Base-by-base conservation (phyloP, 306 rosid species). In the Quercus parvula region DNA sequence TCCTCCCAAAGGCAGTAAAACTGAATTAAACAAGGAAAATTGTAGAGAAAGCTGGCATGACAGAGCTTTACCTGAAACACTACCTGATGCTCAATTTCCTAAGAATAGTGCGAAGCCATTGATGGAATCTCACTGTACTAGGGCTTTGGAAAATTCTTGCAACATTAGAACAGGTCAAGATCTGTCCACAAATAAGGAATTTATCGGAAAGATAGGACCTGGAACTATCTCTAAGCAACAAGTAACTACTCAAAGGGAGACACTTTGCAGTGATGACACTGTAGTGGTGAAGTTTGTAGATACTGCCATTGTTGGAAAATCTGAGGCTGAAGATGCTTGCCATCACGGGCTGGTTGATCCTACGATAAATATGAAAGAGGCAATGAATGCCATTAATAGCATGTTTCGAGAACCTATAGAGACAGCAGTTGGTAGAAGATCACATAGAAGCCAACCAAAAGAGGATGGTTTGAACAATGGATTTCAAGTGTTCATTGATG, bases 341-440 rank as follows among this genome's bases (percentile, higher is more conserved):
- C 99, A 95, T 79, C 94, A 90, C 75, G 98, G 99, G 59, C 78
- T 93, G 80, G 93, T 93, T 51, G 99, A 95, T 82, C 99, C 99
- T 59, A 92, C 99, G 7, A 82, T 95, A 85, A 95, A 95, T 78
- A 90, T 93, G 98, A 95, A 91, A 86, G 97, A 95, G 81, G 99
- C 97, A 24, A 93, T 91, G 93, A 87, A 81, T 81, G 96, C 87
- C 81, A 93, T 95, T 71, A 90, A 92, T 78, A 83, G 88, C 82
- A 95, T 93, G 99, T 95, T 95, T 82, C 81, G 89, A 59, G 94
- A 87, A 76, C 98, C 99, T 69, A 71, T 95, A 68, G 93, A 90
- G 77, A 79, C 83, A 41, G 88, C 76, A 18, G 68, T 85, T 49
- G 78, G 84, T 55, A 84, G 86, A 84, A 85, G 87, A 82, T 82